phyloP scores from a whole-genome alignment of 2,329 filamentous ascomycete genomes.

The Exophiala aquamarina region DNA sequence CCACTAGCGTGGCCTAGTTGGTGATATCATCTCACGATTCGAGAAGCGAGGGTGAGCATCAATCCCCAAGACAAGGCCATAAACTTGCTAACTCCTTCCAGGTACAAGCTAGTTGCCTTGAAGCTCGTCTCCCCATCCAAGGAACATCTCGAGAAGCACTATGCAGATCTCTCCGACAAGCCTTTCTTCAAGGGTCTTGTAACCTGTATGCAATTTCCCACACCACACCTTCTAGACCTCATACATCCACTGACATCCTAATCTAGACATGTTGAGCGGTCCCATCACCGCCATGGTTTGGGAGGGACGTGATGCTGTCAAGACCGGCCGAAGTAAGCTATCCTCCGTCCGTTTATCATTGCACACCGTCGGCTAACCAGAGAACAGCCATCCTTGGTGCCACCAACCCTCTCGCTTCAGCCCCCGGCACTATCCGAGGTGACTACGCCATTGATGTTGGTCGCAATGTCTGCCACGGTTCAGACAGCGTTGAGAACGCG shows the following conservation, averaged over 20 bases:
- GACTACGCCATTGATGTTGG: constrained; percentile 86
- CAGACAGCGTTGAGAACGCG: constrained; percentile 96
- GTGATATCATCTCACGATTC: constrained; percentile 96
- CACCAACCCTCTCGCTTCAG: constrained; percentile 95
- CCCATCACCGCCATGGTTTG: constrained; percentile 99
- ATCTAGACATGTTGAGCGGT: constrained; percentile 88
- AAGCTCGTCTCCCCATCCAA: constrained; percentile 88
- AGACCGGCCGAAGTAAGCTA: constrained; percentile 84
- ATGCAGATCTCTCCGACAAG: constrained; percentile 88
- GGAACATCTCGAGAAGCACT: constrained; percentile 98
- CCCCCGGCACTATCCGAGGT: constrained; percentile 97
- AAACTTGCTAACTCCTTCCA: constrained; percentile 93
- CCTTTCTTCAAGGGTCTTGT: constrained; percentile 96
- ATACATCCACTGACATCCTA: constrained; percentile 9
- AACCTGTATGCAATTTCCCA: constrained; percentile 63
- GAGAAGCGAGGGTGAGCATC: constrained; percentile 81
- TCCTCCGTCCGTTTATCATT: not conserved
- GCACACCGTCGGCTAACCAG: constrained; percentile 21
- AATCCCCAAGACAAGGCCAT: constrained; percentile 71
- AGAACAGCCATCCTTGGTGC: constrained; percentile 81
- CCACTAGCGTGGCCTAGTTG: constrained; percentile 88
- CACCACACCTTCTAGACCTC: constrained; percentile 4
- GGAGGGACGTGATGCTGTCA: constrained; percentile 98
- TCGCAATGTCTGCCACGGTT: constrained; percentile 99
- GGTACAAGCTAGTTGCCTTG: constrained; percentile 98